These are phyloP conservation scores for Lecanicillium sp. DNA, from an alignment of 2,329 filamentous ascomycete species.

Conservation along the genomic window DNA sequence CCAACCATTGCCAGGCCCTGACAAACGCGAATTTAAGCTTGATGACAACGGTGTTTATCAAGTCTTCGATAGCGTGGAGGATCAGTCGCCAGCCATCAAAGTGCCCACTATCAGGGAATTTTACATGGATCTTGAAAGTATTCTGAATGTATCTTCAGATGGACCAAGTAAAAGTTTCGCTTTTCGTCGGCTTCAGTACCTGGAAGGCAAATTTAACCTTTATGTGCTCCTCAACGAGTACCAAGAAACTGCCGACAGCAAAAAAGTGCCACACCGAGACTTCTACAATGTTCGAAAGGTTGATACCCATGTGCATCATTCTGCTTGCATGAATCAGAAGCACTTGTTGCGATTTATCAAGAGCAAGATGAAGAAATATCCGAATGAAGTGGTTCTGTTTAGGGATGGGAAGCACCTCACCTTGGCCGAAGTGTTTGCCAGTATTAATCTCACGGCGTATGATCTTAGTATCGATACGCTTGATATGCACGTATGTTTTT, in stretches of 20 bases:
- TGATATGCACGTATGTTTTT: slow-evolving; percentile 80
- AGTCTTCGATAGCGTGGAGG: slow-evolving; percentile 65
- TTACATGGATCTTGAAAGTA: slow-evolving; percentile 86
- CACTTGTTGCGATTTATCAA: slow-evolving; percentile 98
- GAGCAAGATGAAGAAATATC: slow-evolving; percentile 98
- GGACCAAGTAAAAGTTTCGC: slow-evolving; percentile 96
- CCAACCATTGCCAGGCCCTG: slow-evolving; percentile 61
- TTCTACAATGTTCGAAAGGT: slow-evolving; percentile 99
- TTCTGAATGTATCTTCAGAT: slow-evolving; percentile 85
- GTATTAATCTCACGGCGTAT: slow-evolving; percentile 94
- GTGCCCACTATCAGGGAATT: slow-evolving; percentile 94
- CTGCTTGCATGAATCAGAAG: slow-evolving; percentile 99
- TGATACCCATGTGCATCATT: slow-evolving; percentile 98
- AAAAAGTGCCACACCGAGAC: slow-evolving; percentile 93
- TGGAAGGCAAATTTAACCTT: slow-evolving; percentile 95
- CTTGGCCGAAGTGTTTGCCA: slow-evolving; percentile 87
- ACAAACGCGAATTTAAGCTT: slow-evolving; percentile 66
- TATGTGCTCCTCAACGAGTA: slow-evolving; percentile 93
- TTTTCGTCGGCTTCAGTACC: slow-evolving; percentile 85
- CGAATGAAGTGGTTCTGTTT: slow-evolving; percentile 86
- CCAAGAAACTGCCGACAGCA: slow-evolving; percentile 95
- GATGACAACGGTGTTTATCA: slow-evolving; percentile 87
- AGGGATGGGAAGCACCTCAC: slow-evolving; percentile 90
- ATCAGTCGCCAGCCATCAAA: slow-evolving; percentile 61
- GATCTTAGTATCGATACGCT: slow-evolving; percentile 96